These are phyloP conservation scores for Jasminum sambac DNA, from an alignment of 257 asterid genomes.

Conservation along the genomic window DNA sequence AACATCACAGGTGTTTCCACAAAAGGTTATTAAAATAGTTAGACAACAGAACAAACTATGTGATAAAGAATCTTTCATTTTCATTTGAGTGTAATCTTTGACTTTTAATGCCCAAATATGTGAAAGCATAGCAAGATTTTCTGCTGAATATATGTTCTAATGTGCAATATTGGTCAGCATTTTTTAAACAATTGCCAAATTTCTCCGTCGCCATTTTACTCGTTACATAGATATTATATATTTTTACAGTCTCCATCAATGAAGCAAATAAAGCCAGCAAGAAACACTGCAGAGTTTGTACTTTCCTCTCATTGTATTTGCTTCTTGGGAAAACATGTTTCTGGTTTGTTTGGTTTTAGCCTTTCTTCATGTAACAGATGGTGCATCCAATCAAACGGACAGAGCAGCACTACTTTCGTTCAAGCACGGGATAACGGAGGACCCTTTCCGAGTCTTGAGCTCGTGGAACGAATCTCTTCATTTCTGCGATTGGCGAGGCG, in stretches of 20 bases:
- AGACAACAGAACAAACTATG: too few species aligned
- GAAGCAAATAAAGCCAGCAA: neutral
- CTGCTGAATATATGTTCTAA: neutral
- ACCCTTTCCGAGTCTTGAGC: slow-evolving; percentile 13
- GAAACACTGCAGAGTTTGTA: neutral
- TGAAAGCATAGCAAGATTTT: neutral
- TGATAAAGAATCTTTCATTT: too few species aligned
- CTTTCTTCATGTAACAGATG: neutral
- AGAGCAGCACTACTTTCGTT: slow-evolving; percentile 19
- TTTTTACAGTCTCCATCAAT: neutral
- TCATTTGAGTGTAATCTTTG: neutral
- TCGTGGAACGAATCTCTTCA: slow-evolving; percentile 26
- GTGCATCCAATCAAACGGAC: slow-evolving; percentile 6
- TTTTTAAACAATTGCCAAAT: too few species aligned
- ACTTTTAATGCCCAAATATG: neutral
- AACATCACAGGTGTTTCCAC: too few species aligned
- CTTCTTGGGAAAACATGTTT: neutral
- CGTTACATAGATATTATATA: neutral
- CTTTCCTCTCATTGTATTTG: too few species aligned
- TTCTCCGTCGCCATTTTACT: neutral
- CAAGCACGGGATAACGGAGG: slow-evolving; percentile 19
- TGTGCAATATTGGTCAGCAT: neutral
- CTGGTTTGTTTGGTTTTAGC: neutral
- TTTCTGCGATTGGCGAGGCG: slow-evolving; percentile 29
- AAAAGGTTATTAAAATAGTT: too few species aligned